phyloP scores from a whole-genome alignment of 2,329 filamentous ascomycete genomes.

The Nemania bipapillata region DNA sequence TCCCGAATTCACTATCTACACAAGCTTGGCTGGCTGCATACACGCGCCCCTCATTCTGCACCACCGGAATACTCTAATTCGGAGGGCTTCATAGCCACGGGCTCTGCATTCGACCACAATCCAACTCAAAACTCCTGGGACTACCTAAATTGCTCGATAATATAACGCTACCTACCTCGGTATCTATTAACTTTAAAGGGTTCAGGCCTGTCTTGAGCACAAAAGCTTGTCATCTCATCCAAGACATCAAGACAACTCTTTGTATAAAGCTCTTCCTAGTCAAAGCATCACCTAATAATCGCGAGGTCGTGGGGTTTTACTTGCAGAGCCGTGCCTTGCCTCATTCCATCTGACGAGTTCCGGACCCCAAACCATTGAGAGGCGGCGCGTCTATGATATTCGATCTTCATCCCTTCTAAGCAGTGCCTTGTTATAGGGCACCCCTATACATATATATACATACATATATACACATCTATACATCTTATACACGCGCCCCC shows the following conservation, averaged over 20 bases:
- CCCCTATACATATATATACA: conserved; percentile 23
- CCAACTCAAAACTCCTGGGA: background rate
- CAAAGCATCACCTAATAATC: conserved; percentile 1
- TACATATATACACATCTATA: conserved; percentile 18
- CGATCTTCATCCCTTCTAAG: background rate
- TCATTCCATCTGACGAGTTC: background rate
- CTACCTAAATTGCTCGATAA: background rate
- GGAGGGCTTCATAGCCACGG: background rate
- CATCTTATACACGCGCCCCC: conserved; percentile 20
- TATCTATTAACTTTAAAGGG: background rate
- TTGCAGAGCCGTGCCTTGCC: background rate
- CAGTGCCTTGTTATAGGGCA: background rate
- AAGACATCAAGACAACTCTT: conserved; percentile 9
- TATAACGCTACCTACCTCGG: background rate
- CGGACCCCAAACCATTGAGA: background rate
- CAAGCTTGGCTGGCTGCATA: background rate
- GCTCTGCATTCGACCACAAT: background rate
- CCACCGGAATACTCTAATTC: background rate
- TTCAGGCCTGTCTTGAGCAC: background rate
- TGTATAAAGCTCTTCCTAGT: conserved; percentile 4
- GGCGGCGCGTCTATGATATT: conserved; percentile 1
- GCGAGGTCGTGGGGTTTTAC: conserved; percentile 3
- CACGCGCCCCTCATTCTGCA: conserved; percentile 6
- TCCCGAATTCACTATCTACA: conserved; percentile 8
- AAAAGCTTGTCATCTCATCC: background rate